Conservation (phyloP, 257 asterid species). For the Eustoma russellianum region DNA sequence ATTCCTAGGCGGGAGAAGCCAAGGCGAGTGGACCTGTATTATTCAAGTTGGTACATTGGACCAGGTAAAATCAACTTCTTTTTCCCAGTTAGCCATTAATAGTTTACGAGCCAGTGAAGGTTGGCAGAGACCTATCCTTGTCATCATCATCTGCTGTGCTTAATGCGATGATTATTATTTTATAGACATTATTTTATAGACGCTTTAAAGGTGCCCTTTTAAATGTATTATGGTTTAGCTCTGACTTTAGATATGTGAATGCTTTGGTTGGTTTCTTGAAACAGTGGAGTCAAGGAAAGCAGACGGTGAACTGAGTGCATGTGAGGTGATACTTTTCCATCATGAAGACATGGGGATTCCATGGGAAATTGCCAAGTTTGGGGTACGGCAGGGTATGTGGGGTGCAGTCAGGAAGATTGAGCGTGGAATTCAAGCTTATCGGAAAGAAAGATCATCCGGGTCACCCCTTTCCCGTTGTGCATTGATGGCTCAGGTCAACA, state of each 20-base stretch:
- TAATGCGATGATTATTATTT: no score
- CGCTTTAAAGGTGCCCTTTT: no score
- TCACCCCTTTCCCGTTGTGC: conserved; percentile 49
- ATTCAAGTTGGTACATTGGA: conserved; percentile 89
- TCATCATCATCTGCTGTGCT: background rate
- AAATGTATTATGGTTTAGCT: no score
- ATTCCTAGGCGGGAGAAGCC: conserved; percentile 69
- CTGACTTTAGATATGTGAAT: no score
- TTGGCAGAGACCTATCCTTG: background rate
- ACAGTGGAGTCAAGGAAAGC: conserved; percentile 70
- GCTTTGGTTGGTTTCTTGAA: conserved; percentile 3
- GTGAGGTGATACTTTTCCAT: conserved; percentile 82
- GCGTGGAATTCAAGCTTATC: conserved; percentile 74
- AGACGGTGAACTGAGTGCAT: conserved; percentile 35
- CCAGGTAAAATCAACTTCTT: conserved; percentile 41
- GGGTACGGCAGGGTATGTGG: conserved; percentile 92
- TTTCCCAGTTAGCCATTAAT: background rate
- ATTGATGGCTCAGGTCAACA: conserved; percentile 70
- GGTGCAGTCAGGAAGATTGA: conserved; percentile 59
- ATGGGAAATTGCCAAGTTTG: conserved; percentile 83
- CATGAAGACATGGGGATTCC: conserved; percentile 98
- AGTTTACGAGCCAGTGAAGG: background rate
- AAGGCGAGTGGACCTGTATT: conserved; percentile 74
- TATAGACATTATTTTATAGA: no score
- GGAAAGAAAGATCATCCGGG: conserved; percentile 44